Evolutionary conservation across 306 rosid species (phyloP).

Genomic region (Datisca glomerata): DNA sequence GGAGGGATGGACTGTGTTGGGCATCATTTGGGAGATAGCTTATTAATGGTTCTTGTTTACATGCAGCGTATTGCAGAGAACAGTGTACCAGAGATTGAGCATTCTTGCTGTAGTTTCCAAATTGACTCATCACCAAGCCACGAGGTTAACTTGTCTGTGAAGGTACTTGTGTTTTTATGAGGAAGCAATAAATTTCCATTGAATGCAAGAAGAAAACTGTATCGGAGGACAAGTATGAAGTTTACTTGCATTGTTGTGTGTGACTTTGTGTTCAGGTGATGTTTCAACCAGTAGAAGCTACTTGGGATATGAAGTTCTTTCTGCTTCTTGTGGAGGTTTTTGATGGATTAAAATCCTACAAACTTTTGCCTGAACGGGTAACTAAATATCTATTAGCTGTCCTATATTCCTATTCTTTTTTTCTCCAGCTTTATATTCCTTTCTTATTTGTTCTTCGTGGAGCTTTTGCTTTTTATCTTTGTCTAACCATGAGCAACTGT

Average conservation of each 20-base stretch:
- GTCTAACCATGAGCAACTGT: too few relatives aligned
- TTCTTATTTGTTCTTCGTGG: neutral
- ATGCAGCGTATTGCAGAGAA: constrained; percentile 44
- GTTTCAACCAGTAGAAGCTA: constrained; percentile 55
- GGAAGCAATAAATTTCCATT: constrained; percentile 8
- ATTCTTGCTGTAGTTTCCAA: constrained; percentile 40
- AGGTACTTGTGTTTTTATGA: constrained; percentile 38
- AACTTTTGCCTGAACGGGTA: constrained; percentile 74
- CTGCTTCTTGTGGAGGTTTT: constrained; percentile 31
- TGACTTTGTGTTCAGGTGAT: constrained; percentile 39
- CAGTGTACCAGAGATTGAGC: constrained; percentile 17
- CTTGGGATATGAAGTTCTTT: constrained; percentile 37
- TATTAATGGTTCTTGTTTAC: constrained; percentile 12
- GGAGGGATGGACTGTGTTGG: neutral
- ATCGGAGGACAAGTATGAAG: constrained; percentile 3
- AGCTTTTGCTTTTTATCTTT: neutral
- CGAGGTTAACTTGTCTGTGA: constrained; percentile 43
- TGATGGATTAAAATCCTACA: constrained; percentile 41
- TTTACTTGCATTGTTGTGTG: neutral
- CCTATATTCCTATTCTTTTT: neutral
- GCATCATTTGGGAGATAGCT: neutral
- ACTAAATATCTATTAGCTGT: constrained; percentile 9
- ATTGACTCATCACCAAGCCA: constrained; percentile 37
- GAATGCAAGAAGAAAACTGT: too few relatives aligned
- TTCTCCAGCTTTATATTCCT: neutral